A percentile compares a stretch with the other conserved stretches of the same genome.
phyloP scores from a whole-genome alignment of 257 asterid species.

The Orobanche coerulescens region DNA sequence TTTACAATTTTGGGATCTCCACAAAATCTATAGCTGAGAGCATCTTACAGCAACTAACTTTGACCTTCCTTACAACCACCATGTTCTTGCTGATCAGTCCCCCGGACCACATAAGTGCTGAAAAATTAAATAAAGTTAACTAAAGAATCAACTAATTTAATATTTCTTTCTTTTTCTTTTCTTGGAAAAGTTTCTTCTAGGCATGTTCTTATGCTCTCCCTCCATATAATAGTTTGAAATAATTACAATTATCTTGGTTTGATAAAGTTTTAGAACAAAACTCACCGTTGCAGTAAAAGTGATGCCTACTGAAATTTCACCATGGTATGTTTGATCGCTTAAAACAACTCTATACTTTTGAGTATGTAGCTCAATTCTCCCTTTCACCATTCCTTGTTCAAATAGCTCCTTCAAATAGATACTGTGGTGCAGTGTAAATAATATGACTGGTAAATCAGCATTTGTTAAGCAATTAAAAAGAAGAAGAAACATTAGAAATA shows the following conservation, averaged over 20 bases:
- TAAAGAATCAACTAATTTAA: no score
- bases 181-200: no score
- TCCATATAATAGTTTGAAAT: no score
- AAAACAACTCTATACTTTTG: constrained; percentile 46
- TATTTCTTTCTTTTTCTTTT: no score
- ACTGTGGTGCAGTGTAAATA: constrained; percentile 28
- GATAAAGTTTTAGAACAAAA: no score
- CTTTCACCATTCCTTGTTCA: constrained; percentile 48
- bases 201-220: no score
- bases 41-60: not conserved
- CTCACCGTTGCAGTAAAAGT: constrained; percentile 39
- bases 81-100: not conserved
- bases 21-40: no score
- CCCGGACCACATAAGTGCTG: not conserved
- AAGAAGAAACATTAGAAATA: not conserved
- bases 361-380: constrained; percentile 43
- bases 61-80: not conserved
- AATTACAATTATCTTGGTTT: no score
- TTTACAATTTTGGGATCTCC: no score
- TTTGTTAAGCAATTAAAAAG: not conserved
- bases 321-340: constrained; percentile 34
- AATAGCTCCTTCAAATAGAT: constrained; percentile 52
- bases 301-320: constrained; percentile 56
- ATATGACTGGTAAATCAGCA: not conserved
- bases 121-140: no score